A percentile compares a stretch with the other conserved stretches of the same genome.
Evolutionary conservation across 2,329 filamentous ascomycete species (phyloP).

Genomic region (Penicillium sp.): DNA sequence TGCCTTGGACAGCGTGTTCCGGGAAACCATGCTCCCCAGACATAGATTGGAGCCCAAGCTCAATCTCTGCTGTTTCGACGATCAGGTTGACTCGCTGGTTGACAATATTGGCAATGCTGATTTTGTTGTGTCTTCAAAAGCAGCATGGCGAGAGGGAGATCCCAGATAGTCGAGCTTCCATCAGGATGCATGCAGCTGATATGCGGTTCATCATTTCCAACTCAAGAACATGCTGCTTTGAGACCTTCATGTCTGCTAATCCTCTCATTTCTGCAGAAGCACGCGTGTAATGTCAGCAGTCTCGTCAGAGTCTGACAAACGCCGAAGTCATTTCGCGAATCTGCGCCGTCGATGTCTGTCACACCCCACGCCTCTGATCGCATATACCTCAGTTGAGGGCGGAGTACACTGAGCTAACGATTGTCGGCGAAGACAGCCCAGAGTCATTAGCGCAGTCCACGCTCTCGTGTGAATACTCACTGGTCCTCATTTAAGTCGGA

Average conservation of each 20-base stretch:
- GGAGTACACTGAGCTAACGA: neutral
- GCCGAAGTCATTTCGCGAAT: neutral
- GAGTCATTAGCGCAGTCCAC: neutral
- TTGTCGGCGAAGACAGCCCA: neutral
- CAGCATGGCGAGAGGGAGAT: too few relatives aligned
- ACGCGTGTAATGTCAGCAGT: neutral
- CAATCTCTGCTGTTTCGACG: neutral
- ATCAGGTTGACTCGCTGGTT: neutral
- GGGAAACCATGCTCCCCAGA: neutral
- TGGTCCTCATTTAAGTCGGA: neutral
- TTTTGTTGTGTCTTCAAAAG: neutral
- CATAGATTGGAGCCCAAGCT: neutral
- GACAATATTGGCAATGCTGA: neutral
- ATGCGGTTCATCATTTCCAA: neutral
- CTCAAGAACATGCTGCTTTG: too few relatives aligned
- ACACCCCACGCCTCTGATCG: neutral
- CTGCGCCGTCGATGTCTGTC: neutral
- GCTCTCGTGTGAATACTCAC: neutral
- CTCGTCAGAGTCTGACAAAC: neutral
- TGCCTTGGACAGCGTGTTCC: too few relatives aligned
- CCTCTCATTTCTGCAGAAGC: neutral
- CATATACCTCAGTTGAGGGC: neutral
- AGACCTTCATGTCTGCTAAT: too few relatives aligned
- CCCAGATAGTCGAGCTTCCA: too few relatives aligned
- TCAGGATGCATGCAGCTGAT: neutral